Evolutionary conservation across 192 early-diverging fungal genomes (phyloP).

Genomic region (Coemansia umbellata): DNA sequence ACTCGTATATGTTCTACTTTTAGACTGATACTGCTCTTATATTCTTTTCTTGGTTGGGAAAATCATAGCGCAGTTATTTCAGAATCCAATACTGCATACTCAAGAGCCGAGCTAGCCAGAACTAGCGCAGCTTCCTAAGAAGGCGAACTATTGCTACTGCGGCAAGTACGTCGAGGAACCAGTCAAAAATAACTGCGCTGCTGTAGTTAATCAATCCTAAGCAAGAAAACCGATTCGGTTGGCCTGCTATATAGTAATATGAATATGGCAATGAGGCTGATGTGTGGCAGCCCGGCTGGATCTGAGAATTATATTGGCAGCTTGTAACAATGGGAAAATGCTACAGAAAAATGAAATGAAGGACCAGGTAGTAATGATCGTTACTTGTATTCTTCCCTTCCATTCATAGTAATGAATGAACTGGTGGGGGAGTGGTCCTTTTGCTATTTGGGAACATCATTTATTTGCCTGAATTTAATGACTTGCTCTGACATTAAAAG

Average conservation of each 20-base stretch:
- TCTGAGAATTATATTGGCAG: background rate
- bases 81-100: constrained; percentile 2
- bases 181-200: background rate
- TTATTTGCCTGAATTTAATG: too few relatives aligned
- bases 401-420: background rate
- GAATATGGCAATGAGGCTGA: background rate
- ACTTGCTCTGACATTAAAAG: too few relatives aligned
- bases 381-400: background rate
- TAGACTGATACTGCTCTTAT: too few relatives aligned
- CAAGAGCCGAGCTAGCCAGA: background rate
- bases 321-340: background rate
- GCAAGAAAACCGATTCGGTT: too few relatives aligned
- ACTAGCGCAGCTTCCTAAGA: background rate
- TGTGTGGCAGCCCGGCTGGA: background rate
- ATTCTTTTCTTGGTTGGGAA: too few relatives aligned
- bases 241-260: background rate
- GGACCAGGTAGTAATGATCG: constrained; percentile 1
- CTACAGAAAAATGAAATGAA: too few relatives aligned
- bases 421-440: too few relatives aligned
- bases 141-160: background rate
- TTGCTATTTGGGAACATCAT: too few relatives aligned
- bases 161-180: background rate
- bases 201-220: background rate
- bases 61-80: background rate
- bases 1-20: too few relatives aligned